Evolutionary conservation across 768 basidiomycete genomes (phyloP), one percentile per base, ranked within the genome.

Genomic region (Candolleomyces aberdarensis): DNA sequence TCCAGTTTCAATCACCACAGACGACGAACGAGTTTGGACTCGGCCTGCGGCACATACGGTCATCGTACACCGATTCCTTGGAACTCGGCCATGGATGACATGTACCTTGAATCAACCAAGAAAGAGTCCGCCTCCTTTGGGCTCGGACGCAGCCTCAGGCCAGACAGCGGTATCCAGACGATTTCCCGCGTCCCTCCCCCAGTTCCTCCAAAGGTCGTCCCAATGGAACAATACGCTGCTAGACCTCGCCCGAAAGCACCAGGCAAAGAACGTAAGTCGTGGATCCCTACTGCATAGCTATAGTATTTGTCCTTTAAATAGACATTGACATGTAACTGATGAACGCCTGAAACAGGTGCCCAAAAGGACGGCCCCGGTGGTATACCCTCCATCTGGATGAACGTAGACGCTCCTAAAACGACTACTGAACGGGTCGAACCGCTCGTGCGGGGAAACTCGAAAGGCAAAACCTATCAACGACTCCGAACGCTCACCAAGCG

Each of bases 321-420:
- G 46, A 39, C n/a, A 40, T 46, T 19, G 19, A 56, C 39, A n/a
- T 17, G 56, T 40, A 19, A 63, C 15, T 19, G 26, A 58, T 32
- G 26, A 49, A n/a, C 51, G 22, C 51, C 19, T 20, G 36, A 36
- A 36, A 2, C 36, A 40, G 44, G 41, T 26, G 26, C 14, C 13
- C 39, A 19, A 2, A 59, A 59, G 22, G 22, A 47, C 13, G 39
- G 31, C 20, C 13, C 15, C 11, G 41, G 14, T 40, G 60, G 64
- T 13, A 76, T 84, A 17, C 82, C 84, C 0, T 80, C 82, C 1
- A 77, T 82, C 65, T 84, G 83, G 84, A 71, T 79, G 57, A 74
- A 80, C 61, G 71, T 73, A 4, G 82, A 83, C 62, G 66, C 71
- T 13, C 73, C 72, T 4, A 77, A 75, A 58, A 66, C 75, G 15